Conservation (phyloP, 768 basidiomycete species). For the Galerina marginata region DNA sequence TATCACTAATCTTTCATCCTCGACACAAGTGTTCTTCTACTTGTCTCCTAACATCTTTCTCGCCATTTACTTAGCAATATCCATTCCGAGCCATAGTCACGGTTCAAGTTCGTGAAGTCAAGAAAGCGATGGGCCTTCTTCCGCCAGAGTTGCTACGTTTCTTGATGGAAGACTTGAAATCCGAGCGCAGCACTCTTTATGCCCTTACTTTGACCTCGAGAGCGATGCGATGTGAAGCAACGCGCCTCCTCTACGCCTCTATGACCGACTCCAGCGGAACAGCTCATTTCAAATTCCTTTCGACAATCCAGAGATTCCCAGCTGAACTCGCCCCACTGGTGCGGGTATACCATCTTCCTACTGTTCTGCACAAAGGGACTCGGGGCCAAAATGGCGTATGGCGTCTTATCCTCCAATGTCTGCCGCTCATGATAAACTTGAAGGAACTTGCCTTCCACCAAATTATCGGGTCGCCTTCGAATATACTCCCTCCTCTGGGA, state of each 20-base stretch:
- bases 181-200: neutral
- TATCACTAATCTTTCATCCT: too few relatives aligned
- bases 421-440: constrained; percentile 2
- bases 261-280: neutral
- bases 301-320: neutral
- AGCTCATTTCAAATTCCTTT: constrained; percentile 1
- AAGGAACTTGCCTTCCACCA: neutral
- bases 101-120: too few relatives aligned
- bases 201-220: constrained; percentile 1
- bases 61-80: too few relatives aligned
- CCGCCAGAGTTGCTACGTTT: constrained; percentile 3
- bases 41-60: too few relatives aligned
- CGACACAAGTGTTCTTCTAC: too few relatives aligned
- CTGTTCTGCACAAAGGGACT: neutral
- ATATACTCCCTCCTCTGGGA: too few relatives aligned
- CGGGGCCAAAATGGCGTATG: neutral
- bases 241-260: neutral
- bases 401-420: neutral
- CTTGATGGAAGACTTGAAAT: neutral
- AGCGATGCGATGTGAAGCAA: neutral
- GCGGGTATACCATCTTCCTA: neutral
- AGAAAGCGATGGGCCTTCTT: neutral
- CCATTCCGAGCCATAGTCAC: too few relatives aligned
- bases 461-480: neutral
- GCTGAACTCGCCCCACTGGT: neutral